These are phyloP conservation scores for Chloranthus sessilifolius DNA, from an alignment of 164 flowering plant species.

Conservation along the genomic window DNA sequence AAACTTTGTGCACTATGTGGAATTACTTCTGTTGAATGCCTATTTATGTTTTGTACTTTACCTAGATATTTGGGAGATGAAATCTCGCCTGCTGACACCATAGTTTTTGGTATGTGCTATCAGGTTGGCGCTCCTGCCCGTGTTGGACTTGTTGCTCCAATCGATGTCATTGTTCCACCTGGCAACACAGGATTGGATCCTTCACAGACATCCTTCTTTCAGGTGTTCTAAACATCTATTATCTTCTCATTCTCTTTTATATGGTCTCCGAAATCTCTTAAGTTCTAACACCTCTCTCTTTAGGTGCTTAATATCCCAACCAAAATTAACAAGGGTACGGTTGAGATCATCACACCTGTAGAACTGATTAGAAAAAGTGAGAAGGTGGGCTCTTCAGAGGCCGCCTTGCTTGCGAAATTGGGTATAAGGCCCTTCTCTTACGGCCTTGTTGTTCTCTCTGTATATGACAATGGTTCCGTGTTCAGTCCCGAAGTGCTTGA, in stretches of 20 bases:
- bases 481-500: conserved; percentile 34
- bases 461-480: conserved; percentile 33
- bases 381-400: conserved; percentile 43
- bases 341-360: conserved; percentile 41
- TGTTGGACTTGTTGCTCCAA: conserved; percentile 44
- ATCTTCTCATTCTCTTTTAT: too few species aligned
- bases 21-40: background rate
- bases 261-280: too few species aligned
- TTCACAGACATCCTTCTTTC: conserved; percentile 45
- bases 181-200: conserved; percentile 49
- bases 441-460: conserved; percentile 29
- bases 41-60: too few species aligned
- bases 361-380: conserved; percentile 40
- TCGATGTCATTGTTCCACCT: conserved; percentile 40
- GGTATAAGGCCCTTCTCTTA: conserved; percentile 44
- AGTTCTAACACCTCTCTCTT: background rate
- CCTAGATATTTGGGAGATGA: too few species aligned
- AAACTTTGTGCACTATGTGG: too few species aligned
- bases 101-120: too few species aligned
- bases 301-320: conserved; percentile 45
- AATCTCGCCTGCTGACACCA: too few species aligned
- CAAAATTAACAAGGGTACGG: conserved; percentile 48
- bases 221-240: too few species aligned
- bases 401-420: conserved; percentile 36
- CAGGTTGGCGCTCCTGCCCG: conserved; percentile 54